phyloP scores from a whole-genome alignment of 371 early-diverging fungal species.

The Nematocida sp. region DNA sequence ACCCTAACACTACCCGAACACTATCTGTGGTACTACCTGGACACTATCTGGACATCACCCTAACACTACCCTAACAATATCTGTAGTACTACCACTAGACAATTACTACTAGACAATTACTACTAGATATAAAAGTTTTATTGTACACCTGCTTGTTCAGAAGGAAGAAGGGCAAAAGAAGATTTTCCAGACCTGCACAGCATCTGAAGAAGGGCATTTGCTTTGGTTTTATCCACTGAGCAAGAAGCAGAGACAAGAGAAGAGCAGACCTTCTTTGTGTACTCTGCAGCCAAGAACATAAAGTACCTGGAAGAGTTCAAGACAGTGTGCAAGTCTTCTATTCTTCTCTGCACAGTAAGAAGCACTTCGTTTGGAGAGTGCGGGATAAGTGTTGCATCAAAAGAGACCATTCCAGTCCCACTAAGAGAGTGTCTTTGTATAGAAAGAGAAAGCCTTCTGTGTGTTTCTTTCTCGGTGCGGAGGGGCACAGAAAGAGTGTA shows the following conservation, averaged over 20 bases:
- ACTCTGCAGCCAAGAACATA: conserved; percentile 36
- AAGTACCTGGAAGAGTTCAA: conserved; percentile 44
- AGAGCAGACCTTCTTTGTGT: conserved; percentile 28
- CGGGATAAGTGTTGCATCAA: conserved; percentile 28
- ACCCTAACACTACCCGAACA: too few relatives aligned
- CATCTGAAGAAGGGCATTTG: conserved; percentile 42
- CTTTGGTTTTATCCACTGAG: conserved; percentile 25
- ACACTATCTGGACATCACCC: too few relatives aligned
- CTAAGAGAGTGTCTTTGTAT: too few relatives aligned
- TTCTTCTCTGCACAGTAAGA: background rate
- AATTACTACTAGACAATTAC: background rate
- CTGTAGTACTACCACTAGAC: too few relatives aligned
- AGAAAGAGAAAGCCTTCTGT: background rate
- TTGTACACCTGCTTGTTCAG: conserved; percentile 24
- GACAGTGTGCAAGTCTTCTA: conserved; percentile 25
- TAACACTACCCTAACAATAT: too few relatives aligned
- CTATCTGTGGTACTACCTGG: too few relatives aligned
- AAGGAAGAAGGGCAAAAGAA: too few relatives aligned
- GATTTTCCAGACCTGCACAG: too few relatives aligned
- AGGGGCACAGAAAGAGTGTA: conserved; percentile 21
- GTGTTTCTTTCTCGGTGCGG: background rate
- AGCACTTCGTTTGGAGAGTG: background rate
- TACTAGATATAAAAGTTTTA: background rate
- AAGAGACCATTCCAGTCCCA: conserved; percentile 15
- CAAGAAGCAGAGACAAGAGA: conserved; percentile 34